Evolutionary conservation across 805 yeast genomes (phyloP), one percentile per base, ranked within the genome.

Genomic region (Starmerella apicola): DNA sequence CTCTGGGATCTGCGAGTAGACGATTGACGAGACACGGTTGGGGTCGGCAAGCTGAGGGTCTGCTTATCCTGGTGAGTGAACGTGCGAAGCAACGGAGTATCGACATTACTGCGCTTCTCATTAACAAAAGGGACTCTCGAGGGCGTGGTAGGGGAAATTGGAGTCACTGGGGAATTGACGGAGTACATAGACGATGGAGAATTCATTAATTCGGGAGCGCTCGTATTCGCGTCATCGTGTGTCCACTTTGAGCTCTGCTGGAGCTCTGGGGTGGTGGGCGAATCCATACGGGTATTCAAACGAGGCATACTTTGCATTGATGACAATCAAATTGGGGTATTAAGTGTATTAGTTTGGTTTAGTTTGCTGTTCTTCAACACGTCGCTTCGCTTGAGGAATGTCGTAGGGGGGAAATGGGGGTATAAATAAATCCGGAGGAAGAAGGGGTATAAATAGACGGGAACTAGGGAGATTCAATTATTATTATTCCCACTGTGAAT

Each of bases 201-300:
- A 18, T 21, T 17, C 9, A 27, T 28, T 7, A 28, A 16, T 16
- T 28, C 20, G 12, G 39, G 39, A 6, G 39, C 29, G 8, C 19
- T 24, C 6, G 39, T 20, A n/a, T n/a, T n/a, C n/a, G n/a, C n/a
- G 27, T 23, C 30, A 15, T 27, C 15, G 7, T 32, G 32, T 24
- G 27, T 21, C 44, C 44, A 41, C 4, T 35, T 31, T 27, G 38
- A 13, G 15, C 13, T n/a, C 30, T 41, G 44, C 33, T 33, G 44
- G 21, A 37, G 24, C 36, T 28, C 35, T 5, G 44, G 44, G 5
- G 44, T 41, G 30, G 30, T 15, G 17, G 30, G 29, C 17, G 18
- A 15, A 15, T 4, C 7, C 18, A 13, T 17, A 6, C 16, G 23
- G n/a, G 35, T 32, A 21, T 32, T n/a, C n/a, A n/a, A n/a, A n/a